phyloP scores from a whole-genome alignment of 2,329 filamentous ascomycete species.

The Grosmannia serpens region DNA sequence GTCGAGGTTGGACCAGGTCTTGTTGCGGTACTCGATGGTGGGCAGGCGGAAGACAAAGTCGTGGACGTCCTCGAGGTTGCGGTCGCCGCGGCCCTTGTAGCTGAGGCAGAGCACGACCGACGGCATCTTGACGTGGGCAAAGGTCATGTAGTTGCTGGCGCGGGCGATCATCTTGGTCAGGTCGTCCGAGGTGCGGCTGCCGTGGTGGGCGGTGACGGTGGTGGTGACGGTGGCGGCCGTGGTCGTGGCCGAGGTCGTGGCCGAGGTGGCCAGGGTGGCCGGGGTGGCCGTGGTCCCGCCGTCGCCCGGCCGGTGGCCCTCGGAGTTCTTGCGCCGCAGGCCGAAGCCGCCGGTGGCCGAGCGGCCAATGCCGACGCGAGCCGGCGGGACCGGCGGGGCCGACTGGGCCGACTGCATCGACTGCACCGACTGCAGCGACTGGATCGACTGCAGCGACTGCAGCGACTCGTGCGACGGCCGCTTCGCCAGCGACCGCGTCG shows the following conservation, averaged over 20 bases:
- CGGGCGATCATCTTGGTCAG: slow-evolving; percentile 92
- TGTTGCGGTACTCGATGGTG: slow-evolving; percentile 91
- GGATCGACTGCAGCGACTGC: slow-evolving; percentile 14
- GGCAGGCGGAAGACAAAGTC: slow-evolving; percentile 95
- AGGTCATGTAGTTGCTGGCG: slow-evolving; percentile 94
- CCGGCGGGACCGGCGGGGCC: background rate
- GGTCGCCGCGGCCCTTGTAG: slow-evolving; percentile 91
- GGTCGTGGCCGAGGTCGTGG: slow-evolving; percentile 24
- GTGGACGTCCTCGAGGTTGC: slow-evolving; percentile 93
- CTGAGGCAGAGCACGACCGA: slow-evolving; percentile 91
- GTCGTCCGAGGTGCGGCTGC: slow-evolving; percentile 48
- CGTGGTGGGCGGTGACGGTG: background rate
- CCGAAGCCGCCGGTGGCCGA: slow-evolving; percentile 44
- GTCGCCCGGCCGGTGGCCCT: slow-evolving; percentile 12
- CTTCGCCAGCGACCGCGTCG: slow-evolving; percentile 29
- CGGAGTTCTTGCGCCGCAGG: slow-evolving; percentile 34
- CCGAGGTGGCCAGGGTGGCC: background rate
- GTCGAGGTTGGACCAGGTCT: slow-evolving; percentile 97
- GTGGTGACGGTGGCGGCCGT: background rate
- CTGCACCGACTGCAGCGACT: background rate
- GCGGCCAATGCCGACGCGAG: slow-evolving; percentile 29
- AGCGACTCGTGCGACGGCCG: slow-evolving; percentile 48
- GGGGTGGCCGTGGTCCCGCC: too few relatives aligned
- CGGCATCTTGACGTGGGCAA: slow-evolving; percentile 88
- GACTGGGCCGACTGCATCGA: background rate